These are phyloP conservation scores for Coniella vitis DNA, from an alignment of 2,329 filamentous ascomycete species.

Conservation along the genomic window DNA sequence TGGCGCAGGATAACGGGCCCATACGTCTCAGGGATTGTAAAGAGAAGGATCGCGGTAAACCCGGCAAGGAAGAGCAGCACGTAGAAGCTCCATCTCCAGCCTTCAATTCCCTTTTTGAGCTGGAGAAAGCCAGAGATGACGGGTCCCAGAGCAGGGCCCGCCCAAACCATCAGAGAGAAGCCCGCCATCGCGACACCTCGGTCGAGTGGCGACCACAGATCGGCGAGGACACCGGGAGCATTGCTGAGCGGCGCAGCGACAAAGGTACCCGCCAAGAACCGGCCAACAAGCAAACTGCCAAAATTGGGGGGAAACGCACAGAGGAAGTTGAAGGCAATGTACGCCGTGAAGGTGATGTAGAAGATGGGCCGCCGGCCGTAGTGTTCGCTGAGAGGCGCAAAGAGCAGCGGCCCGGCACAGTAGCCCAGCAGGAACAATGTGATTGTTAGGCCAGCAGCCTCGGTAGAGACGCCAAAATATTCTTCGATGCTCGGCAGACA, in stretches of 20 bases:
- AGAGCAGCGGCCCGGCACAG: conserved; percentile 50
- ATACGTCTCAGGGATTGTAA: conserved; percentile 53
- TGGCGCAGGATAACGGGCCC: conserved; percentile 41
- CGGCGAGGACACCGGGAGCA: conserved; percentile 44
- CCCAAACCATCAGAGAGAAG: conserved; percentile 47
- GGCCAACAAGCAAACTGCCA: conserved; percentile 42
- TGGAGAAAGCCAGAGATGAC: conserved; percentile 51
- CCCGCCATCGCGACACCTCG: conserved; percentile 47
- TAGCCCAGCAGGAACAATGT: conserved; percentile 52
- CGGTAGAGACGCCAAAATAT: conserved; percentile 39
- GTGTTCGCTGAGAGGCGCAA: conserved; percentile 51
- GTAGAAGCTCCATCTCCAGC: conserved; percentile 48
- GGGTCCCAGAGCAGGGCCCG: conserved; percentile 46
- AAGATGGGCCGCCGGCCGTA: conserved; percentile 49
- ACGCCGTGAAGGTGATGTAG: conserved; percentile 40
- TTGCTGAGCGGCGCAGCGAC: conserved; percentile 44
- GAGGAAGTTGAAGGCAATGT: conserved; percentile 44
- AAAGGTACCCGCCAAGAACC: conserved; percentile 50
- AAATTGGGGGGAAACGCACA: conserved; percentile 51
- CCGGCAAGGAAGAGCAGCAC: conserved; percentile 38
- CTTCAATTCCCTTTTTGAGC: conserved; percentile 34
- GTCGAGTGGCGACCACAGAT: conserved; percentile 46
- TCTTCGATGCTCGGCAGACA: conserved; percentile 34
- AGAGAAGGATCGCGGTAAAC: conserved; percentile 36
- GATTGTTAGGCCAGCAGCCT: conserved; percentile 42